phyloP scores from a whole-genome alignment of 2,329 filamentous ascomycete genomes.

The Neopestalotiopsis sp. region DNA sequence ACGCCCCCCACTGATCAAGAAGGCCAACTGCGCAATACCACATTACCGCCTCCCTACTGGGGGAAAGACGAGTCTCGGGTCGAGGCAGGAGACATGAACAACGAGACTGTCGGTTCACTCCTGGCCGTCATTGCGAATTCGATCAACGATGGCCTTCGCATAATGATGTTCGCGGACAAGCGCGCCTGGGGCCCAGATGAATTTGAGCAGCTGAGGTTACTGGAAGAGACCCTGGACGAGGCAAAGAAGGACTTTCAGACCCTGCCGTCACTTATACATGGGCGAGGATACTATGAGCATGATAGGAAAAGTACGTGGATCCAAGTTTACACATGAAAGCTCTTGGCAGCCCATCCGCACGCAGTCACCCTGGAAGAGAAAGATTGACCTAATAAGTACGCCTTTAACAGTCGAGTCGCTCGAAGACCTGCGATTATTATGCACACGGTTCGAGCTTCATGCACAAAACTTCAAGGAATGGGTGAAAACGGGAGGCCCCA shows the following conservation, averaged over 20 bases:
- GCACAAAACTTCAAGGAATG: constrained; percentile 59
- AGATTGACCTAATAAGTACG: constrained; percentile 29
- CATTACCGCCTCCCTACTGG: neutral
- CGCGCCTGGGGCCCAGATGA: constrained; percentile 64
- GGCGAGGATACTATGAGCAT: constrained; percentile 62
- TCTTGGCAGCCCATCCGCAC: neutral
- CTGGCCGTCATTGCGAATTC: constrained; percentile 63
- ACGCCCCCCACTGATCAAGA: neutral
- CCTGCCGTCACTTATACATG: constrained; percentile 59
- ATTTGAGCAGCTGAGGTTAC: constrained; percentile 61
- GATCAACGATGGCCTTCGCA: constrained; percentile 58
- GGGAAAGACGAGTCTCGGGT: neutral
- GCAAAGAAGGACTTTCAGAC: constrained; percentile 67
- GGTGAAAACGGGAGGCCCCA: constrained; percentile 58
- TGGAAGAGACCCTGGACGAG: constrained; percentile 62
- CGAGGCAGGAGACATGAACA: constrained; percentile 39
- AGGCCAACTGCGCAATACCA: neutral
- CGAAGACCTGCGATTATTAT: constrained; percentile 53
- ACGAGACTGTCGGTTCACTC: constrained; percentile 62
- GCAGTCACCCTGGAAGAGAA: constrained; percentile 5
- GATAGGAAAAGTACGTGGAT: constrained; percentile 57
- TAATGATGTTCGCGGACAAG: constrained; percentile 63
- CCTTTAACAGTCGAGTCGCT: constrained; percentile 54
- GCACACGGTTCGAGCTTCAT: constrained; percentile 52
- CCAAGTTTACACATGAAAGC: neutral